phyloP scores from a whole-genome alignment of 768 basidiomycete genomes.

The Termitomyces sp. region DNA sequence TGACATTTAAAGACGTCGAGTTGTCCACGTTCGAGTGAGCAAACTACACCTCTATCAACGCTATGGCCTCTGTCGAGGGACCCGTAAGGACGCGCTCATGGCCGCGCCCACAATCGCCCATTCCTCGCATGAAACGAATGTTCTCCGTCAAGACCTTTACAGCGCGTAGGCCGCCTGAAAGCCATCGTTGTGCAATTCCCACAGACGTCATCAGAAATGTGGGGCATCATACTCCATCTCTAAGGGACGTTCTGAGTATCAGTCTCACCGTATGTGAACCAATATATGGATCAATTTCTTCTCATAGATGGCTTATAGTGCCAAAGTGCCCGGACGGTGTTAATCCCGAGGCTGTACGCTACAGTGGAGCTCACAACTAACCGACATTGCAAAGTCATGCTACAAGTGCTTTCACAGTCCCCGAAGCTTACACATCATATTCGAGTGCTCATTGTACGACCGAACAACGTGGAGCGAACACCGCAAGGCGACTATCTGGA shows the following conservation, averaged over 20 bases:
- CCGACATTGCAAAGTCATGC: constrained; percentile 23
- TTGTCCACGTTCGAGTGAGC: neutral
- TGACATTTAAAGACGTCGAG: constrained; percentile 5
- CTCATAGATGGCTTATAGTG: constrained; percentile 18
- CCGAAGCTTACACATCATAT: constrained; percentile 25
- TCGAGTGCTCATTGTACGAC: constrained; percentile 21
- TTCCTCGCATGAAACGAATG: constrained; percentile 17
- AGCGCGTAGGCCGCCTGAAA: neutral
- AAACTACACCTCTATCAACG: neutral
- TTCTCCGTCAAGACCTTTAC: constrained; percentile 9
- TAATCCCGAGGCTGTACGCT: constrained; percentile 25
- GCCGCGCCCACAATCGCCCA: constrained; percentile 11
- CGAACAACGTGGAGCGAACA: constrained; percentile 29
- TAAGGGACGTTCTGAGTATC: constrained; percentile 23
- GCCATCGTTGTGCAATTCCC: constrained; percentile 12
- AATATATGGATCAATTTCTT: neutral
- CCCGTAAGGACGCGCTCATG: constrained; percentile 7
- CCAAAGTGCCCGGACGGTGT: constrained; percentile 18
- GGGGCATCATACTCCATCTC: constrained; percentile 16
- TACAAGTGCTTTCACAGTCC: constrained; percentile 43
- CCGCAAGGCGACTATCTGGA: constrained; percentile 25
- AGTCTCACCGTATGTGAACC: constrained; percentile 19
- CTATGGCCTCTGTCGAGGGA: constrained; percentile 8
- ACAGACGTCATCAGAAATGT: constrained; percentile 20
- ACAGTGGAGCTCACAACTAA: constrained; percentile 30